These are phyloP conservation scores for Selaginella moellendorffii DNA, from an alignment of 75 land plant genomes.

Conservation along the genomic window DNA sequence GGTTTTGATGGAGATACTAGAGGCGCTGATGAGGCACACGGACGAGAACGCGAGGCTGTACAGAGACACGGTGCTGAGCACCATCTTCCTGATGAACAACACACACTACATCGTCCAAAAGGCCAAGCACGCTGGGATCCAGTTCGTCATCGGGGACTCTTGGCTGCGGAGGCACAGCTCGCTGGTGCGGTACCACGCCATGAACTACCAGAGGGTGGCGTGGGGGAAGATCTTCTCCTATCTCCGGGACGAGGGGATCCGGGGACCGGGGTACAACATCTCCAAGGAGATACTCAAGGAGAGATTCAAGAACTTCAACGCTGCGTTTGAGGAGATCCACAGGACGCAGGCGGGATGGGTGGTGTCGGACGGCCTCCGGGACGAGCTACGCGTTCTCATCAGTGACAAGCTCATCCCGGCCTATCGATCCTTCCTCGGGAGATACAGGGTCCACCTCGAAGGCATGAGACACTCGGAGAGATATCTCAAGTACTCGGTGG, in stretches of 20 bases:
- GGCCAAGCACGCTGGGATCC: conserved; percentile 50
- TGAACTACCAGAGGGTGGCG: conserved; percentile 48
- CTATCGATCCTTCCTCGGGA: conserved; percentile 66
- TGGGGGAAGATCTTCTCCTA: conserved; percentile 53
- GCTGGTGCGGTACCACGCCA: conserved; percentile 43
- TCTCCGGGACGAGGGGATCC: conserved; percentile 64
- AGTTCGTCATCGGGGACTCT: conserved; percentile 45
- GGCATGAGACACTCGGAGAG: conserved; percentile 41
- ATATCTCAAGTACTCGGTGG: conserved; percentile 65
- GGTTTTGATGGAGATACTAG: conserved; percentile 23
- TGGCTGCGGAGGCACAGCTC: conserved; percentile 56
- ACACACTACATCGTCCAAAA: conserved; percentile 59
- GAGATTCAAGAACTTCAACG: conserved; percentile 73
- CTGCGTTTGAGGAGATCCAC: conserved; percentile 65
- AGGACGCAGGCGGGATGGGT: conserved; percentile 61
- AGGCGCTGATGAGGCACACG: conserved; percentile 38
- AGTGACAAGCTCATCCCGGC: conserved; percentile 70
- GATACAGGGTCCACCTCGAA: conserved; percentile 47
- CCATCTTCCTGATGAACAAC: conserved; percentile 80
- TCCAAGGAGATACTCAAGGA: conserved; percentile 55
- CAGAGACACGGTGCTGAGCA: conserved; percentile 46
- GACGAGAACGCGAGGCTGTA: conserved; percentile 53
- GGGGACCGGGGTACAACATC: conserved; percentile 23
- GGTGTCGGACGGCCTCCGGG: conserved; percentile 63
- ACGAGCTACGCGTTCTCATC: conserved; percentile 60